Evolutionary conservation across 345 rosid genomes (phyloP).

Genomic region (Chamaenerion angustifolium): DNA sequence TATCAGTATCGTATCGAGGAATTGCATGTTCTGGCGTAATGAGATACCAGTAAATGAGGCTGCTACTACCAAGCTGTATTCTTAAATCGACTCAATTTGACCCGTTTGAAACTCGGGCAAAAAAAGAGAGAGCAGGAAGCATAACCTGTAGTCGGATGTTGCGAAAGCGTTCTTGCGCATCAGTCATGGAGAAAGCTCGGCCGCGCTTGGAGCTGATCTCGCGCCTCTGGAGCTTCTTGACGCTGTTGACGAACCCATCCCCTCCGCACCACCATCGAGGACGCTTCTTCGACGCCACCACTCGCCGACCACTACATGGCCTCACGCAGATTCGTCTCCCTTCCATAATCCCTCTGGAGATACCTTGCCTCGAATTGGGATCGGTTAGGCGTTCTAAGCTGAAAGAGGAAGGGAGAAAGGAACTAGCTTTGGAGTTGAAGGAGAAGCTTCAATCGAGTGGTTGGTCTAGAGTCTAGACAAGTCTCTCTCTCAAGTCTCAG

Average conservation of each 20-base stretch:
- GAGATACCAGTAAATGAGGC: no score
- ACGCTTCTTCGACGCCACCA: conserved; percentile 42
- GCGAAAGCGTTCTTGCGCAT: conserved; percentile 79
- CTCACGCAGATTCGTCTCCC: conserved; percentile 47
- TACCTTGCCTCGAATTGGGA: no score
- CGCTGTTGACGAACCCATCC: conserved; percentile 56
- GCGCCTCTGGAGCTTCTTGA: conserved; percentile 72
- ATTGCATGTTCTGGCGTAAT: no score
- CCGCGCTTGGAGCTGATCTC: conserved; percentile 64
- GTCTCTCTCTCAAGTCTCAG: no score
- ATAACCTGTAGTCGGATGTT: conserved; percentile 62
- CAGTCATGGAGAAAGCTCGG: conserved; percentile 67
- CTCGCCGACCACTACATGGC: conserved; percentile 45
- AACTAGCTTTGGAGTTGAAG: no score
- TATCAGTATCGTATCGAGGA: no score
- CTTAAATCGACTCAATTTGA: no score
- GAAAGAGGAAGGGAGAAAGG: no score
- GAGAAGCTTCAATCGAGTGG: no score
- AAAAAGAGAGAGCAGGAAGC: not conserved
- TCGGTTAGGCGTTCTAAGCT: no score
- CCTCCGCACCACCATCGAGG: conserved; percentile 24
- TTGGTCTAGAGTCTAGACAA: no score
- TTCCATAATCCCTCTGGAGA: conserved; percentile 8
- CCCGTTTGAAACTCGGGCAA: not conserved
- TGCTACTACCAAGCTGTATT: no score